Evolutionary conservation across 176 grass and related monocot species (phyloP).

Genomic region (Aegilops tauschii): DNA sequence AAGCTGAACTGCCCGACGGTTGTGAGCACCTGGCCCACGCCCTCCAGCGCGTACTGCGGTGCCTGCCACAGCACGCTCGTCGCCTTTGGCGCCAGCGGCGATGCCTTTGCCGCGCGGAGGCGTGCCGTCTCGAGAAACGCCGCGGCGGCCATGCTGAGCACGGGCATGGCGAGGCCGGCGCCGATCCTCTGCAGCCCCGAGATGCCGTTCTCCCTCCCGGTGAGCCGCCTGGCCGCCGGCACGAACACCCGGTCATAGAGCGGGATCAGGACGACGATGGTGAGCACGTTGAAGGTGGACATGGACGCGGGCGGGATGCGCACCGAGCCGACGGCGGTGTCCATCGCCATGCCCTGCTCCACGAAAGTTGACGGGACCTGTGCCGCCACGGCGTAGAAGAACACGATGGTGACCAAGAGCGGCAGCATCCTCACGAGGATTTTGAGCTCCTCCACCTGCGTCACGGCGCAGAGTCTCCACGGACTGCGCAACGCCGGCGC

Average conservation of each 20-base stretch:
- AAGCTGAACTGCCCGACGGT: constrained; percentile 44
- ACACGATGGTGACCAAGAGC: neutral
- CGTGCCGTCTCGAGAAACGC: neutral
- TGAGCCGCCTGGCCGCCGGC: neutral
- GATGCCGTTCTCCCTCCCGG: neutral
- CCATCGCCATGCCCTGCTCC: constrained; percentile 21
- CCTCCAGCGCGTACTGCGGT: constrained; percentile 40
- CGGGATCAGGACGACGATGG: constrained; percentile 2
- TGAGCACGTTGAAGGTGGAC: neutral
- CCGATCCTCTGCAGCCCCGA: neutral
- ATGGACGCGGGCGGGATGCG: constrained; percentile 2
- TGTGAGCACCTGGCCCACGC: constrained; percentile 34
- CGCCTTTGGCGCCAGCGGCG: neutral
- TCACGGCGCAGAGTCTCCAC: constrained; percentile 15
- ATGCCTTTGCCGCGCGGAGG: neutral
- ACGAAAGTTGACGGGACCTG: constrained; percentile 23
- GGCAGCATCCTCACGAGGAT: constrained; percentile 25
- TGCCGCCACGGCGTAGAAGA: constrained; percentile 8
- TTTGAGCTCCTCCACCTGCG: constrained; percentile 32
- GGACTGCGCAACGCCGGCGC: neutral
- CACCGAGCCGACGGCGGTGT: neutral
- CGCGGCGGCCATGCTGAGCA: constrained; percentile 17
- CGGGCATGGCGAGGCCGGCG: neutral
- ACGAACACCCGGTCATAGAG: constrained; percentile 22
- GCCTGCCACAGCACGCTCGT: constrained; percentile 29